Base-by-base conservation (phyloP, 169 alveolate species). In the Plasmodium berghei region DNA sequence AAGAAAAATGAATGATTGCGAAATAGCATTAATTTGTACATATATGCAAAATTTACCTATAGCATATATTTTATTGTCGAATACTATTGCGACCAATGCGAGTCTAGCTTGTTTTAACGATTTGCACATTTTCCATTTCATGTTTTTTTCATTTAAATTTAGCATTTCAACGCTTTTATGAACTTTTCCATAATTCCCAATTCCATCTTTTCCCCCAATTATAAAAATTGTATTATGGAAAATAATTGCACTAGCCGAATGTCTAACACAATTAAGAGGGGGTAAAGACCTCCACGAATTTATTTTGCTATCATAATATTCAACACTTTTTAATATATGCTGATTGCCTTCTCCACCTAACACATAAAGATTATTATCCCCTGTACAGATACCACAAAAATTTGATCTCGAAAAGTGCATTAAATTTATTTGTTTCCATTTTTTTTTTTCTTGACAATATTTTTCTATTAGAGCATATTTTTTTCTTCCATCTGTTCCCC, bases 311-410 rank as follows among this genome's bases (percentile, higher is more conserved):
- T 83, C 90, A 67, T 20, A 83, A 62, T 83, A 83, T 67, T 83
- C 90, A 45, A 83, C 90, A 62, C 90, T 83, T 69, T 56, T 83
- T 70, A 83, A 83, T 28, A 83, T 83, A 46, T 69, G 42, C 45
- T 83, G 86, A 56, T 83, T 58, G 1, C 90, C 90, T 69, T 83
- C 90, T 71, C 90, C 90, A 12, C 90, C 90, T 83, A 83, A 83
- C 40, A 83, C 54, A 61, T 55, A 69, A 20, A 83, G 63, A 71
- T 83, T 61, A 69, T 83, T 71, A 69, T 83, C 64, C 9, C 70
- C 90, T 14, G 90, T 83, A 67, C 90, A 83, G 56, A 83, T 42
- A 54, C 90, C 90, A 48, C 90, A 83, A 69, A 83, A 83, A 69
- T 49, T 83, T n/a, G 90, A 83, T 69, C 90, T 66, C 14, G 90